Evolutionary conservation across 805 yeast genomes (phyloP).

Genomic region (Kazachstania africana): DNA sequence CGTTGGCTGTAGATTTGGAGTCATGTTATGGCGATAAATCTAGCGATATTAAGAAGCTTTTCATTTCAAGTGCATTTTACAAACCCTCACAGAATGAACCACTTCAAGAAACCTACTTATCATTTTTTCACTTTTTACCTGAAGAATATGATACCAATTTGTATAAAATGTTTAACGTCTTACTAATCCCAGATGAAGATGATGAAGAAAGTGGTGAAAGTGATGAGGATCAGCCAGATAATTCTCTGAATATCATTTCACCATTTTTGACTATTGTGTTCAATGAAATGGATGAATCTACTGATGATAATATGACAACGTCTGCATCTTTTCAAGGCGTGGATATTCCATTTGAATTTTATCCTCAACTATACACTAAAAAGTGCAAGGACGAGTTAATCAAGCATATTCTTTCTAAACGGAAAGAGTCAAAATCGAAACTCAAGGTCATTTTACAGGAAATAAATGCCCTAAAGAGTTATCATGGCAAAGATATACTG

Average conservation of each 20-base stretch:
- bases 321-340: conserved; percentile 15
- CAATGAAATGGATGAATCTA: conserved; percentile 22
- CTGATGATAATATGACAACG: conserved; percentile 7
- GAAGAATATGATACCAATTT: conserved; percentile 24
- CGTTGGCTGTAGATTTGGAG: conserved; percentile 13
- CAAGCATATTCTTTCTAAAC: conserved; percentile 13
- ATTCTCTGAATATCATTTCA: conserved; percentile 18
- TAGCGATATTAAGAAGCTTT: conserved; percentile 8
- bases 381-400: conserved; percentile 18
- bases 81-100: conserved; percentile 11
- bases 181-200: conserved; percentile 19
- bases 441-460: conserved; percentile 11
- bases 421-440: conserved; percentile 12
- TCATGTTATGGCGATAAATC: conserved; percentile 3
- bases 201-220: conserved; percentile 2
- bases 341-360: conserved; percentile 23
- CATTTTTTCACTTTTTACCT: conserved; percentile 23
- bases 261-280: conserved; percentile 23
- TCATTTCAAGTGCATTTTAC: conserved; percentile 21
- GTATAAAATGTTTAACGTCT: conserved; percentile 24
- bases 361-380: conserved; percentile 24
- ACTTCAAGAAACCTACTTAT: conserved; percentile 14
- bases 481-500: conserved; percentile 22
- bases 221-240: conserved; percentile 1
- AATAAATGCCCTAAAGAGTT: conserved; percentile 19